Percentiles rank a stretch among this genome's conserved stretches.
Evolutionary conservation across 345 rosid species (phyloP).

Genomic region (Draba incana): DNA sequence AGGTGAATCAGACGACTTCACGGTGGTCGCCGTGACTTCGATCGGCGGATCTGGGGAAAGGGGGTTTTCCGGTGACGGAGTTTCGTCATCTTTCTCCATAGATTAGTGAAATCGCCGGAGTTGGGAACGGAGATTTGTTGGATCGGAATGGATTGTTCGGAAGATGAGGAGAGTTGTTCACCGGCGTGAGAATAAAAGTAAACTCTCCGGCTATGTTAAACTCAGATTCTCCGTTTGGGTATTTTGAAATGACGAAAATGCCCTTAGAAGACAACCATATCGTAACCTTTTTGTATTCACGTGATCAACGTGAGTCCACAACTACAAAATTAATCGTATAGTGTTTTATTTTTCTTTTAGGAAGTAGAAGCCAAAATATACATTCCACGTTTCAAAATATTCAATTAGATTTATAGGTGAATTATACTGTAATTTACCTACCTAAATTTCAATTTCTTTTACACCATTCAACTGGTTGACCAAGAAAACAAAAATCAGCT

Average conservation of each 20-base stretch:
- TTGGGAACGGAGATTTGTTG: neutral
- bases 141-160: neutral
- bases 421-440: too few species aligned
- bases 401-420: too few species aligned
- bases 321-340: neutral
- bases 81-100: constrained; percentile 57
- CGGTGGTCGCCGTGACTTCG: constrained; percentile 30
- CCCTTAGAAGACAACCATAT: neutral
- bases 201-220: neutral
- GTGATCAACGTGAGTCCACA: constrained; percentile 4
- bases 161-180: neutral
- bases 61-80: constrained; percentile 24
- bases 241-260: constrained; percentile 5
- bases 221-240: too few species aligned
- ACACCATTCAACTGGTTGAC: too few species aligned
- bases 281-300: neutral
- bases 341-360: too few species aligned
- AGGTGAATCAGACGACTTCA: constrained; percentile 14
- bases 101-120: neutral
- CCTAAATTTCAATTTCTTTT: too few species aligned
- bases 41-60: constrained; percentile 36
- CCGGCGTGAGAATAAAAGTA: neutral
- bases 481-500: too few species aligned
- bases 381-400: too few species aligned
- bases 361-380: too few species aligned